These are phyloP conservation scores for Erodium moschatum DNA, from an alignment of 441 rosid genomes.

Conservation along the genomic window DNA sequence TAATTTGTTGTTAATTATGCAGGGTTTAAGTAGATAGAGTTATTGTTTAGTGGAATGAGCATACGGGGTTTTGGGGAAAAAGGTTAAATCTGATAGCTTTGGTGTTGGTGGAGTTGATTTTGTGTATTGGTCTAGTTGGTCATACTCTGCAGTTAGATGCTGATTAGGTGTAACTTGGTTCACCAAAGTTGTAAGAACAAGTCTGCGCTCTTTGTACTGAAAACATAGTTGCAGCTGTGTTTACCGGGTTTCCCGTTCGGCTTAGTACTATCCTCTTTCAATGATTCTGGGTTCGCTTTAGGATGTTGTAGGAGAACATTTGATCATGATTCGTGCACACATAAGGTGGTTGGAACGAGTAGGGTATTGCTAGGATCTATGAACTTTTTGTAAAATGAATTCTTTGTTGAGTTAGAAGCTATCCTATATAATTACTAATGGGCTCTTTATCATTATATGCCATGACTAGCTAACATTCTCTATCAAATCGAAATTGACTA, in stretches of 20 bases:
- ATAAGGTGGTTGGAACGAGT: neutral
- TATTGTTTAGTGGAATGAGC: no score
- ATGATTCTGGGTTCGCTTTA: no score
- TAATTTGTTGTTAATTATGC: neutral
- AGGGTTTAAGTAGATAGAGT: neutral
- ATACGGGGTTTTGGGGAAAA: neutral
- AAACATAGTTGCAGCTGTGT: no score
- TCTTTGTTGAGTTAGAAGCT: neutral
- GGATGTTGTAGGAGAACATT: no score
- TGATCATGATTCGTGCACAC: neutral
- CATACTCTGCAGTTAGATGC: neutral
- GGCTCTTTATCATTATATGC: neutral
- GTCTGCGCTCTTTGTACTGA: no score
- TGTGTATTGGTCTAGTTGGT: neutral
- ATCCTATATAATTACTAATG: neutral
- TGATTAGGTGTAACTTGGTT: neutral
- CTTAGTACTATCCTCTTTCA: no score
- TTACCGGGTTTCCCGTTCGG: no score
- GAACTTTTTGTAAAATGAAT: neutral
- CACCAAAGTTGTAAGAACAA: no score
- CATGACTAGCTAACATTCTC: neutral
- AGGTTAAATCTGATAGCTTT: neutral
- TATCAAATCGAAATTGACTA: neutral
- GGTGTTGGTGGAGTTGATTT: neutral
- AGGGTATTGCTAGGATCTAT: neutral